Evolutionary conservation across 2,329 filamentous ascomycete species (phyloP), one percentile per base, ranked within the genome.

Genomic region (Penicillium frequentans): DNA sequence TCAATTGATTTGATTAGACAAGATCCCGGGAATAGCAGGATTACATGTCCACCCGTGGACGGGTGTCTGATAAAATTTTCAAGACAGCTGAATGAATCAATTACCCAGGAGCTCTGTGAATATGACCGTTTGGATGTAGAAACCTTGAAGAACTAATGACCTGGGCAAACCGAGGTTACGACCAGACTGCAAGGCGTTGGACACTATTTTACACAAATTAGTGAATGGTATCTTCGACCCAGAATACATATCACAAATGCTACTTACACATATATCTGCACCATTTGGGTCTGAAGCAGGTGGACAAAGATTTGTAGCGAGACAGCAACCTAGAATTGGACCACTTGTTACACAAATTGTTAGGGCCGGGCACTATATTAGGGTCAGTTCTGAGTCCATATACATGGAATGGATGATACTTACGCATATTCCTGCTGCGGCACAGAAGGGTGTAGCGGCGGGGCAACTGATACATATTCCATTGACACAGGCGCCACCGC

Each of bases 181-280:
- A 49, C 5, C 31, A 57, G 23, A 5, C 21, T 48, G 24, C 58
- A 64, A 10, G 52, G 56, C 3, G 56, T 19, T 31, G 62, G 58
- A 23, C 56, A 62, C 60, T 64, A 6, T 42, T 48, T 11, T 46
- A n/a, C 8, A 44, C 10, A 11, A 43, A n/a, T 51, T 26, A 49
- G 51, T 24, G 33, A 46, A 24, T 35, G 8, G 11, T 9, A 52
- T 42, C 13, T 35, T 35, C 23, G 10, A 29, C 10, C 3, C 7
- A 24, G 16, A 49, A 39, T 21, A 42, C 13, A 8, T 19, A 8
- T 21, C 27, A 5, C 13, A 3, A 13, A 14, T 6, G 11, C 45
- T 11, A 58, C 63, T 61, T 61, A 65, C 61, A 35, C 63, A 65
- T 37, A 63, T 62, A 11, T 52, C 35, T 29, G 53, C 23, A 21